Evolutionary conservation across 1,139 yeast genomes (phyloP), one percentile per base, ranked within the genome.

Genomic region (Spathaspora sp.): DNA sequence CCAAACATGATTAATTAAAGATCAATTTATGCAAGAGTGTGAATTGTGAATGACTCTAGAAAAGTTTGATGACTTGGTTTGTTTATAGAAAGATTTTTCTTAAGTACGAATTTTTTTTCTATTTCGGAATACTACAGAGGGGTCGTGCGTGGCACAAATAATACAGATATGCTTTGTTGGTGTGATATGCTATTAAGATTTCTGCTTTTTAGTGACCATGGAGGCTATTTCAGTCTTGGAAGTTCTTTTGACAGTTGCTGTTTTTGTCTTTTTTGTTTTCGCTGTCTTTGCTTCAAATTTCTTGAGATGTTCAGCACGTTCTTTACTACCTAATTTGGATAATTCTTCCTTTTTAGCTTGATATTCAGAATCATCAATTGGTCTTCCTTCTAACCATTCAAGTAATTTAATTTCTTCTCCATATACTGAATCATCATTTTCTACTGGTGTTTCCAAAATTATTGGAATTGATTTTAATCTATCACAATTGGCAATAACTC

Each of bases 371-470:
- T 87, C 90, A 40, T 79, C 82, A 1, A 54, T 65, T 3, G 61
- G 47, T 47, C 69, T 80, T 2, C 81, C 93, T 37, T 74, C 74
- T 45, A 85, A 67, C 89, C 88, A 86, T 61, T 86, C 90, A 41
- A 84, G 66, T 33, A 82, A 64, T 57, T 87, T 85, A 51, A 95
- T 86, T 63, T 93, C 99, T 43, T 84, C 86, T 1, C 91, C 96
- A 63, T 91, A 87, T 1, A 76, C 65, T 2, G 69, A 65, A 25
- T 81, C 83, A 52, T 82, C 81, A 43, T 80, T 70, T 34, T 73
- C 85, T 15, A 78, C 79, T 0, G 99, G 99, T 0, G 98, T 91
- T 59, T 93, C 99, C 49, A 93, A 72, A n/a, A 95, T 74, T 37
- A 91, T 78, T 1, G 99, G 98, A 1, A 93, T 74, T 4, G 74